These are phyloP conservation scores for Lenwebbia sp. DNA, from an alignment of 345 rosid genomes.

Conservation along the genomic window DNA sequence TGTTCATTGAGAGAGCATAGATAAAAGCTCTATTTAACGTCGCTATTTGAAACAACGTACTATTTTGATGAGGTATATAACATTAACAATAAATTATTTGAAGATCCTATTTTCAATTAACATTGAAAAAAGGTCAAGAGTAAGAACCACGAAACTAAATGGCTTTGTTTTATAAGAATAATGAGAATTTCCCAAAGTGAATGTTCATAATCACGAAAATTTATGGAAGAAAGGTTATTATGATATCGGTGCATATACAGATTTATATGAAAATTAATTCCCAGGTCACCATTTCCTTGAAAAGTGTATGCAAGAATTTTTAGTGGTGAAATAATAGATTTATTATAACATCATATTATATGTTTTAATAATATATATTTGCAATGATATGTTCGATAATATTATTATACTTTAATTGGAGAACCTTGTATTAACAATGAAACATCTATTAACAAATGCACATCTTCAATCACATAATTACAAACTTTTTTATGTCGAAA, in stretches of 20 bases:
- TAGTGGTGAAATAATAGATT: not conserved
- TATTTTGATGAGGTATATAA: too few species aligned
- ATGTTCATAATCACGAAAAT: too few species aligned
- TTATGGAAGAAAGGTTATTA: not conserved
- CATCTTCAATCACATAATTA: not conserved
- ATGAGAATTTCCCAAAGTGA: too few species aligned
- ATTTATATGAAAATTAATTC: not conserved
- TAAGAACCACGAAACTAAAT: too few species aligned
- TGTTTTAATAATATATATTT: not conserved
- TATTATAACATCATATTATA: rapidly evolving
- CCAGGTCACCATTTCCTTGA: not conserved
- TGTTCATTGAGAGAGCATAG: not conserved
- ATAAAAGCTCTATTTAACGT: too few species aligned
- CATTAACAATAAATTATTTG: too few species aligned
- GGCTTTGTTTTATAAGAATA: too few species aligned
- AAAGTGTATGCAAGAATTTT: not conserved
- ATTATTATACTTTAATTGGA: not conserved
- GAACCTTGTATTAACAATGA: not conserved
- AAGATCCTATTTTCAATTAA: too few species aligned
- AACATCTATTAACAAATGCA: not conserved
- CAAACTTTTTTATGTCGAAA: not conserved
- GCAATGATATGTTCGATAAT: not conserved
- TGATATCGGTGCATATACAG: rapidly evolving
- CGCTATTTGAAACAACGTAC: too few species aligned
- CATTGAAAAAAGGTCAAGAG: too few species aligned